Conservation (phyloP, 148 eudicot genomes). For the Vaccinium myrtillus region DNA sequence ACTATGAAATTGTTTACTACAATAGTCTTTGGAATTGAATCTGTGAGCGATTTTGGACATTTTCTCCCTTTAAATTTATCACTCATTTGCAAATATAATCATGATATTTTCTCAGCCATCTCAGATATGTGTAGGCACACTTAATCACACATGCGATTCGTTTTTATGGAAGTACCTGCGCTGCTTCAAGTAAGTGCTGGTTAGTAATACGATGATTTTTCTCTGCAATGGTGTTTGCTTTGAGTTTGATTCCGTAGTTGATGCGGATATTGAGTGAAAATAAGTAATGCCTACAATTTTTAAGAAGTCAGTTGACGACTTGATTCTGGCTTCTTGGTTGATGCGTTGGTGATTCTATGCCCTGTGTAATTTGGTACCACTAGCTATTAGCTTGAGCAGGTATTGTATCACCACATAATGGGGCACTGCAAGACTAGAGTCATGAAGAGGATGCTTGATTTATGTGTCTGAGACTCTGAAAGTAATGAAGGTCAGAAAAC, state of each 20-base stretch:
- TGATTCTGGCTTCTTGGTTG: not conserved
- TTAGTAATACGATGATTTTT: not conserved
- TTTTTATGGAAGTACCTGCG: not conserved
- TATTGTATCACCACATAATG: not conserved
- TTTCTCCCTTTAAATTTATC: not conserved
- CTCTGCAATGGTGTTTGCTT: not conserved
- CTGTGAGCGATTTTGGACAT: not conserved
- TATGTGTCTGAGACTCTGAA: not conserved
- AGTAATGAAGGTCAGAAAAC: not conserved
- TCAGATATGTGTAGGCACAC: not conserved
- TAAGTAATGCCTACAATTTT: not conserved
- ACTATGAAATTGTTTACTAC: not conserved
- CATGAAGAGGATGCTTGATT: not conserved
- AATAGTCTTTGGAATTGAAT: not conserved
- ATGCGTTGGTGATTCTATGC: not conserved
- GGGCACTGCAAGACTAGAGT: not conserved
- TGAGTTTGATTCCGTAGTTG: not conserved
- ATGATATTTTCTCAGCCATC: not conserved
- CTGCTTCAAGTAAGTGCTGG: not conserved
- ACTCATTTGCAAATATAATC: not conserved
- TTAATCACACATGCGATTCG: not conserved
- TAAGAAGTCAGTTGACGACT: not conserved
- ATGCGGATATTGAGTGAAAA: not conserved
- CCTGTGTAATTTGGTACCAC: not conserved
- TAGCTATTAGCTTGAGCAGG: not conserved